Conservation (phyloP, 768 basidiomycete species). For the Crepidotus variabilis region DNA sequence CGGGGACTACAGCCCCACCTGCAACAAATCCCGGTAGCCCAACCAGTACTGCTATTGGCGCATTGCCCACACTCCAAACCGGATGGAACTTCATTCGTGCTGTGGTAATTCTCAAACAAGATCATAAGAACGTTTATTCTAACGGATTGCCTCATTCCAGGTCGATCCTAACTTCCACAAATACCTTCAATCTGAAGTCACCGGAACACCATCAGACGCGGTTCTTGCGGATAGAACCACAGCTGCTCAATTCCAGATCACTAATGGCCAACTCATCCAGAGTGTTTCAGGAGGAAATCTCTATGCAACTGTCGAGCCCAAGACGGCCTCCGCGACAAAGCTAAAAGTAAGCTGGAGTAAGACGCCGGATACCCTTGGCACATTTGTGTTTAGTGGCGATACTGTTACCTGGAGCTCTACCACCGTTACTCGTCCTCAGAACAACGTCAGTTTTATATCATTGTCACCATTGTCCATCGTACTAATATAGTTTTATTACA, state of each 20-base stretch:
- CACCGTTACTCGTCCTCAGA: conserved; percentile 45
- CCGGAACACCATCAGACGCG: conserved; percentile 38
- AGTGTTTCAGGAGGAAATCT: conserved; percentile 37
- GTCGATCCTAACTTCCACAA: conserved; percentile 59
- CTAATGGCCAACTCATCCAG: conserved; percentile 52
- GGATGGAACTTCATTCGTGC: conserved; percentile 14
- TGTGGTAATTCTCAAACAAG: conserved; percentile 10
- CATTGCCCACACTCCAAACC: conserved; percentile 3
- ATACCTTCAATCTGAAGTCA: conserved; percentile 51
- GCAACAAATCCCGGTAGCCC: conserved; percentile 24
- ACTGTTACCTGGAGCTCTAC: conserved; percentile 56
- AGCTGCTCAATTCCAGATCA: conserved; percentile 58
- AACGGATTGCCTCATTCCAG: conserved; percentile 19
- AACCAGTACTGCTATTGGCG: conserved; percentile 15
- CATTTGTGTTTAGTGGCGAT: conserved; percentile 56
- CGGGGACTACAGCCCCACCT: conserved; percentile 23
- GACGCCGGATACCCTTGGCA: conserved; percentile 41
- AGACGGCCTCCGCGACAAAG: conserved; percentile 41
- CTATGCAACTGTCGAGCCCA: conserved; percentile 47
- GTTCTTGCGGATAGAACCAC: conserved; percentile 47
- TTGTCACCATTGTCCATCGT: not conserved
- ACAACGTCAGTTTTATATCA: conserved; percentile 35
- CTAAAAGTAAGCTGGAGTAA: conserved; percentile 47
- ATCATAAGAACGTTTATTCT: not conserved
- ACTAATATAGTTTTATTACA: not conserved